phyloP scores from a whole-genome alignment of 2,329 filamentous ascomycete genomes.

The Penicillium verrucosum region DNA sequence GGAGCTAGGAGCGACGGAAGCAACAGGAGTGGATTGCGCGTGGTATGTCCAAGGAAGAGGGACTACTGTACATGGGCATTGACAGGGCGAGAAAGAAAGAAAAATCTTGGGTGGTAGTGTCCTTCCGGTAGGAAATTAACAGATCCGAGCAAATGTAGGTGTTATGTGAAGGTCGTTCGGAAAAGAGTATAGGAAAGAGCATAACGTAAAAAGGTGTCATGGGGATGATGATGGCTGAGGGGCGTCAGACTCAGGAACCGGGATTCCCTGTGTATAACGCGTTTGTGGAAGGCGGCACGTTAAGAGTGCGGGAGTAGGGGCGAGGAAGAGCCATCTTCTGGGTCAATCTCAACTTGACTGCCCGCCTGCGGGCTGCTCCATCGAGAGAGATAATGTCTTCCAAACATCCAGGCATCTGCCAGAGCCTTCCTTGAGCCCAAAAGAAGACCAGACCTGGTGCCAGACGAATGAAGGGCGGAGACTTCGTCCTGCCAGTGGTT shows the following conservation, averaged over 20 bases:
- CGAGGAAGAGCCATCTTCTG: constrained; percentile 11
- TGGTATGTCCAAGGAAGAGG: background rate
- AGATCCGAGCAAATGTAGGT: background rate
- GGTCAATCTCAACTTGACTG: constrained; percentile 1
- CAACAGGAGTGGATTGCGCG: background rate
- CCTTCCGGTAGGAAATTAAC: background rate
- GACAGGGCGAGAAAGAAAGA: background rate
- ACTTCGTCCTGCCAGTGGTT: background rate
- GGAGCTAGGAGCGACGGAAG: background rate
- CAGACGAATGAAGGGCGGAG: background rate
- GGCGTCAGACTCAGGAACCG: background rate
- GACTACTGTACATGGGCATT: constrained; percentile 16
- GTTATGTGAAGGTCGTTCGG: background rate
- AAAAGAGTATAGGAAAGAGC: background rate
- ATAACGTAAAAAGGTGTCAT: background rate
- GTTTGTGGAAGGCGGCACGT: background rate
- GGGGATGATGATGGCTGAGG: constrained; percentile 7
- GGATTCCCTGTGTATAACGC: background rate
- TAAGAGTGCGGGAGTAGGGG: constrained; percentile 15
- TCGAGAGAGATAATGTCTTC: constrained; percentile 24
- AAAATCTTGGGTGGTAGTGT: background rate
- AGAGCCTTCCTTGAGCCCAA: constrained; percentile 29
- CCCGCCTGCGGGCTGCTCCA: constrained; percentile 25
- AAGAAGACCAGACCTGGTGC: constrained; percentile 17
- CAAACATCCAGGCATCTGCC: constrained; percentile 24